Evolutionary conservation across 805 yeast species (phyloP).

Genomic region (Wickerhamiella domercqiae): DNA sequence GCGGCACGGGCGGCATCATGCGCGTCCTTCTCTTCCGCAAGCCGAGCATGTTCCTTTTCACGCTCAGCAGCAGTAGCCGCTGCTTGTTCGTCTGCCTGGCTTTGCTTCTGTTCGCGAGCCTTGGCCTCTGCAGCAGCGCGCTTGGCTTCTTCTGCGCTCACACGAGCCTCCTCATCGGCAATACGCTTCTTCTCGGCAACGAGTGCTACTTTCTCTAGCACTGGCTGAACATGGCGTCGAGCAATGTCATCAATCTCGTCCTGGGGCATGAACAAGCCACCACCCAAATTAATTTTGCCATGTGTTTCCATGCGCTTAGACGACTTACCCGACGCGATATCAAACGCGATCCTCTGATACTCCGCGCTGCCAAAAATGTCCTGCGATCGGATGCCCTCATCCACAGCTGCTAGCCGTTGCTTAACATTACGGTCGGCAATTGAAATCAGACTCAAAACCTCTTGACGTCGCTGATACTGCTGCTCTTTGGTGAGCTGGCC

Average conservation of each 20-base stretch:
- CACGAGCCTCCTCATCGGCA: slow-evolving; percentile 32
- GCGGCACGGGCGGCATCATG: slow-evolving; percentile 12
- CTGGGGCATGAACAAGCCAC: slow-evolving; percentile 65
- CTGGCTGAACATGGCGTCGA: slow-evolving; percentile 63
- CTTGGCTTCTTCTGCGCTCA: slow-evolving; percentile 29
- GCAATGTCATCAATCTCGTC: slow-evolving; percentile 73
- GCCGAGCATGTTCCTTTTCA: slow-evolving; percentile 8
- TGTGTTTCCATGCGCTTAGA: slow-evolving; percentile 38
- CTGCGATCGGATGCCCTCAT: slow-evolving; percentile 29
- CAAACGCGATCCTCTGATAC: slow-evolving; percentile 57
- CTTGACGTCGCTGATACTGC: slow-evolving; percentile 18
- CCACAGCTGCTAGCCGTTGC: slow-evolving; percentile 26
- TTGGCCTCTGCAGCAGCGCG: slow-evolving; percentile 10
- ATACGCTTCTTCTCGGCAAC: slow-evolving; percentile 59
- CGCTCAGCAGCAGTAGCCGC: slow-evolving; percentile 14
- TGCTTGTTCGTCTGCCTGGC: slow-evolving; percentile 25
- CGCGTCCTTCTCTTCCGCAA: slow-evolving; percentile 13
- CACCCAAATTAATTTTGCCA: slow-evolving; percentile 66
- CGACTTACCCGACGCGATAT: slow-evolving; percentile 55
- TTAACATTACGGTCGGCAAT: slow-evolving; percentile 19
- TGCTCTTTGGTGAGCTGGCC: slow-evolving; percentile 15
- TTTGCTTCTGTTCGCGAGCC: slow-evolving; percentile 11
- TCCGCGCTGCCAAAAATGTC: slow-evolving; percentile 31
- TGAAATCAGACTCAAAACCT: slow-evolving; percentile 17
- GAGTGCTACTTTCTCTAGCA: slow-evolving; percentile 51